Percentiles rank a stretch among this genome's conserved stretches.
Conservation (phyloP, 345 rosid species). For the Laguncularia racemosa region DNA sequence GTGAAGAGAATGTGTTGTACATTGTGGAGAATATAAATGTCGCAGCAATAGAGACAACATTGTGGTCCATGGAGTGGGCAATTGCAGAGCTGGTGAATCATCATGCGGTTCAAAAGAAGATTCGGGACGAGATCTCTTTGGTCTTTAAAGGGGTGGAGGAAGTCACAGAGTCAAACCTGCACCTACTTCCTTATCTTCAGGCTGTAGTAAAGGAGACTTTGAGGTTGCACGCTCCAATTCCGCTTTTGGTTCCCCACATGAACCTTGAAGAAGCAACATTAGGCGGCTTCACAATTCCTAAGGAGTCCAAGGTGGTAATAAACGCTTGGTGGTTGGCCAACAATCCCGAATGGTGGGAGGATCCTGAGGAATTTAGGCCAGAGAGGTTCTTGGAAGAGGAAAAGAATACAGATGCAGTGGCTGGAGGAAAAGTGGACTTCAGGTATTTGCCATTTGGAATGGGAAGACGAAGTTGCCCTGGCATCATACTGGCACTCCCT, state of each 20-base stretch:
- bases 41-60: constrained; percentile 62
- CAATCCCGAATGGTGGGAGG: constrained; percentile 49
- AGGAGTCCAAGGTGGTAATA: constrained; percentile 51
- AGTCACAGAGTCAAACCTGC: constrained; percentile 37
- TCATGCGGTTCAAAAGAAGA: constrained; percentile 34
- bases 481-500: constrained; percentile 52
- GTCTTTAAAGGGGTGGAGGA: constrained; percentile 23
- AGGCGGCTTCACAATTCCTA: constrained; percentile 44
- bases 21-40: constrained; percentile 67
- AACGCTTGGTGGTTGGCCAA: constrained; percentile 72
- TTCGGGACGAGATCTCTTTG: constrained; percentile 33
- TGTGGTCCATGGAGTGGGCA: constrained; percentile 77
- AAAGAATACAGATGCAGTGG: constrained; percentile 26
- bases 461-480: constrained; percentile 58
- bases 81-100: constrained; percentile 59
- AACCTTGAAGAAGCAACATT: constrained; percentile 54
- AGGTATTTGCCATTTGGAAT: constrained; percentile 53
- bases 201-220: constrained; percentile 52
- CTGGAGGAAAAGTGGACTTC: constrained; percentile 49
- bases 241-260: constrained; percentile 59
- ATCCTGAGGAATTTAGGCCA: constrained; percentile 43
- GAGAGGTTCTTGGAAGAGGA: constrained; percentile 55
- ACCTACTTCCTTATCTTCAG: constrained; percentile 38
- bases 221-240: constrained; percentile 53
- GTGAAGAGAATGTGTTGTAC: constrained; percentile 50